Conservation (phyloP, 352 stramenopile species). For the Pythium graminicola region DNA sequence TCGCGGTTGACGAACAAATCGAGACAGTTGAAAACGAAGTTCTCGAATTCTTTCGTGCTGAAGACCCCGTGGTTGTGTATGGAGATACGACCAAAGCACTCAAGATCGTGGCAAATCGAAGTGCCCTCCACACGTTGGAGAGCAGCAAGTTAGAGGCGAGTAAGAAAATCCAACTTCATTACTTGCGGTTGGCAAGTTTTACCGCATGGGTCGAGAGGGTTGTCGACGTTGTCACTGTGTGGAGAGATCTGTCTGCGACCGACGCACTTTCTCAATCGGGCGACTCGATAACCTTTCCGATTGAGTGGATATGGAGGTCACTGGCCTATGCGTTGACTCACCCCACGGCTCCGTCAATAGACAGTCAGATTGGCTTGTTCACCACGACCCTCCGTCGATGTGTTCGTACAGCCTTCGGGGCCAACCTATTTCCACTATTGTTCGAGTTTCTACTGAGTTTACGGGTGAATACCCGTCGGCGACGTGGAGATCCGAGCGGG, state of each 20-base stretch:
- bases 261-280: neutral
- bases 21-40: conserved; percentile 52
- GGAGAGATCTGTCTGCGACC: conserved; percentile 24
- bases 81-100: conserved; percentile 41
- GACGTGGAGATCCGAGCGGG: neutral
- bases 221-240: conserved; percentile 31
- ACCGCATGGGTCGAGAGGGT: conserved; percentile 25
- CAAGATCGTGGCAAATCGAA: conserved; percentile 56
- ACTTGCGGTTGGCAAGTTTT: conserved; percentile 21
- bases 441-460: conserved; percentile 19
- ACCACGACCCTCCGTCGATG: conserved; percentile 4
- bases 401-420: neutral
- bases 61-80: conserved; percentile 36
- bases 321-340: conserved; percentile 15
- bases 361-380: conserved; percentile 8
- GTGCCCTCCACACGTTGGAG: conserved; percentile 38
- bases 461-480: conserved; percentile 2
- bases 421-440: neutral
- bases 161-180: conserved; percentile 32
- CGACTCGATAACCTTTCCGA: neutral
- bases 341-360: neutral
- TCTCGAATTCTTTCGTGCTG: conserved; percentile 46
- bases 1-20: conserved; percentile 50
- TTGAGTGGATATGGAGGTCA: conserved; percentile 36
- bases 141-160: conserved; percentile 32